Conservation (phyloP, 495 filamentous ascomycete species). For the Oidiodendron maius region DNA sequence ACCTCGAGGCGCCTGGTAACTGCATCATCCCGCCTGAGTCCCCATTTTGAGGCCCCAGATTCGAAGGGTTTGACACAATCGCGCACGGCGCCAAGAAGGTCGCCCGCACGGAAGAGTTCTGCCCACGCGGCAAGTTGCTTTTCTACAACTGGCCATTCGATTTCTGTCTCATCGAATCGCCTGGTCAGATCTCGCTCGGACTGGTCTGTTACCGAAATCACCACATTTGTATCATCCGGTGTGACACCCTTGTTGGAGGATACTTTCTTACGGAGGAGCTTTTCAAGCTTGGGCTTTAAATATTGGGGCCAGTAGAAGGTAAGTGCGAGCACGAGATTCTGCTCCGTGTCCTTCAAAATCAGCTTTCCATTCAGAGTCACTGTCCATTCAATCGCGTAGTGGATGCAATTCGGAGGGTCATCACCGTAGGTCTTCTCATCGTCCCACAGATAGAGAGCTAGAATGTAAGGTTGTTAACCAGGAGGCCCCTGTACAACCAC, state of each 20-base stretch:
- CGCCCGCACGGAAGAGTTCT: constrained; percentile 3
- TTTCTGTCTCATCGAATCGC: no score
- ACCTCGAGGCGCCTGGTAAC: no score
- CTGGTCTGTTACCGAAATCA: constrained; percentile 14
- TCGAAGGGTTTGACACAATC: no score
- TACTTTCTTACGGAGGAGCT: constrained; percentile 16
- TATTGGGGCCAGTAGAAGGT: constrained; percentile 11
- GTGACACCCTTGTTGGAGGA: constrained; percentile 1
- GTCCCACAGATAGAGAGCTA: no score
- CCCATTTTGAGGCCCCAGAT: no score
- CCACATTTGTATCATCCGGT: constrained; percentile 18
- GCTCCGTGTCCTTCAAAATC: constrained; percentile 24
- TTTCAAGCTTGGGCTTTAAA: constrained; percentile 16
- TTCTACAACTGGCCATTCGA: constrained; percentile 1
- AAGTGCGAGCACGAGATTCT: constrained; percentile 22
- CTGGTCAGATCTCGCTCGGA: constrained; percentile 4
- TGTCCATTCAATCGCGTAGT: constrained; percentile 18
- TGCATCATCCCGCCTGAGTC: no score
- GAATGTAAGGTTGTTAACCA: no score
- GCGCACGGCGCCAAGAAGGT: no score
- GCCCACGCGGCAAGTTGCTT: constrained; percentile 5
- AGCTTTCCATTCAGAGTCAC: constrained; percentile 2
- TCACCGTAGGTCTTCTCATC: constrained; percentile 2
- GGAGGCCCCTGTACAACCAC: no score
- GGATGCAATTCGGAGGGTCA: constrained; percentile 1